Conservation (phyloP, 1,139 yeast genomes). For the Yamadazyma pseudoaaseri region DNA sequence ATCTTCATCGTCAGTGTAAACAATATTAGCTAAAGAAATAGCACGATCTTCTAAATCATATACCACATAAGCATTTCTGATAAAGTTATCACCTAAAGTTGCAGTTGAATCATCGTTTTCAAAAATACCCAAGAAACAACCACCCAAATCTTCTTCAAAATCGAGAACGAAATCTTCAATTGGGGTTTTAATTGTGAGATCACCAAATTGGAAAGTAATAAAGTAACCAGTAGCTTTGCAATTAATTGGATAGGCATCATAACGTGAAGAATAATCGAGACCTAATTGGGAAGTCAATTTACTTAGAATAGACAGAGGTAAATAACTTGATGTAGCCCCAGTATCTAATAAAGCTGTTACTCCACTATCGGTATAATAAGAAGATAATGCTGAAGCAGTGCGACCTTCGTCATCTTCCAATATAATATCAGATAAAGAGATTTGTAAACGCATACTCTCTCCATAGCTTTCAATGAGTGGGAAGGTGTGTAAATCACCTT, state of each 20-base stretch:
- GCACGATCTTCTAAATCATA: slow-evolving; percentile 66
- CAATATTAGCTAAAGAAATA: slow-evolving; percentile 66
- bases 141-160: slow-evolving; percentile 4
- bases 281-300: slow-evolving; percentile 3
- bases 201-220: slow-evolving; percentile 34
- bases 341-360: slow-evolving; percentile 33
- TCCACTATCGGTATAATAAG: slow-evolving; percentile 12
- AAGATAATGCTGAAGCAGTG: background rate
- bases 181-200: slow-evolving; percentile 34
- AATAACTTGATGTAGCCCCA: slow-evolving; percentile 36
- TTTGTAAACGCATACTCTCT: background rate
- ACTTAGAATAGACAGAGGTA: slow-evolving; percentile 24
- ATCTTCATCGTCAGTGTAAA: slow-evolving; percentile 31
- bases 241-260: slow-evolving; percentile 22
- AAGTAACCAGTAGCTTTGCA: slow-evolving; percentile 14
- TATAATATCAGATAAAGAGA: background rate
- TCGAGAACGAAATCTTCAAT: slow-evolving; percentile 21
- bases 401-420: background rate
- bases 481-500: slow-evolving; percentile 21
- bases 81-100: slow-evolving; percentile 70
- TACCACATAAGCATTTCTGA: slow-evolving; percentile 72
- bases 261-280: background rate
- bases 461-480: background rate
- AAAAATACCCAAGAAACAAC: slow-evolving; percentile 17
- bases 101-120: slow-evolving; percentile 6